Conservation (phyloP, 2,329 filamentous ascomycete genomes). For the Chrysoporthe cubensis region DNA sequence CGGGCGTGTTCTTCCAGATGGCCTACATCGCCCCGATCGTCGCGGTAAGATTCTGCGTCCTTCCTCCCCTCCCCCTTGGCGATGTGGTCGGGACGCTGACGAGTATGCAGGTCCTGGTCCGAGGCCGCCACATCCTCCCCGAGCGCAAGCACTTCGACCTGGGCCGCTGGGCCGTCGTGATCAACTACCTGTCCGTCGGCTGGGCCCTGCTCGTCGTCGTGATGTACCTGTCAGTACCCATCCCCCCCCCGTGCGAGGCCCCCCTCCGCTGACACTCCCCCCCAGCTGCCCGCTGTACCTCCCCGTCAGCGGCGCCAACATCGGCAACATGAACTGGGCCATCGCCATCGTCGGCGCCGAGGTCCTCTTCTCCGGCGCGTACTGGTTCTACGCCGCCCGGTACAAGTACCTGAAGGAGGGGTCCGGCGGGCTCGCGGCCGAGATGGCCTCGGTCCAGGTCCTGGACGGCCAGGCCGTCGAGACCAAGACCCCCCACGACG, state of each 20-base stretch:
- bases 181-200: conserved; percentile 8
- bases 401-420: conserved; percentile 10
- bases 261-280: background rate
- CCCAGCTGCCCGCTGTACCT: conserved; percentile 10
- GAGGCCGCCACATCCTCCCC: conserved; percentile 4
- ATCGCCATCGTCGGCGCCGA: conserved; percentile 9
- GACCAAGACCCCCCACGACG: background rate
- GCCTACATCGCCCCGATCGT: conserved; percentile 10
- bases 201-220: conserved; percentile 7
- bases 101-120: background rate
- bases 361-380: conserved; percentile 3
- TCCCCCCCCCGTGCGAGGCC: no score
- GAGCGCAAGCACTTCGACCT: conserved; percentile 14
- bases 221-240: conserved; percentile 7
- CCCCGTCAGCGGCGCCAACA: background rate
- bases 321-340: conserved; percentile 16
- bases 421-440: background rate
- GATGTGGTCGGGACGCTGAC: background rate
- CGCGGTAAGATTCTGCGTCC: background rate
- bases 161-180: conserved; percentile 1
- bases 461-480: conserved; percentile 1
- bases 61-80: no score
- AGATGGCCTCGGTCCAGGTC: background rate
- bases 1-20: conserved; percentile 11
- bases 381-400: conserved; percentile 12